Evolutionary conservation across 768 basidiomycete species (phyloP).

Genomic region (Heimioporus sp.): DNA sequence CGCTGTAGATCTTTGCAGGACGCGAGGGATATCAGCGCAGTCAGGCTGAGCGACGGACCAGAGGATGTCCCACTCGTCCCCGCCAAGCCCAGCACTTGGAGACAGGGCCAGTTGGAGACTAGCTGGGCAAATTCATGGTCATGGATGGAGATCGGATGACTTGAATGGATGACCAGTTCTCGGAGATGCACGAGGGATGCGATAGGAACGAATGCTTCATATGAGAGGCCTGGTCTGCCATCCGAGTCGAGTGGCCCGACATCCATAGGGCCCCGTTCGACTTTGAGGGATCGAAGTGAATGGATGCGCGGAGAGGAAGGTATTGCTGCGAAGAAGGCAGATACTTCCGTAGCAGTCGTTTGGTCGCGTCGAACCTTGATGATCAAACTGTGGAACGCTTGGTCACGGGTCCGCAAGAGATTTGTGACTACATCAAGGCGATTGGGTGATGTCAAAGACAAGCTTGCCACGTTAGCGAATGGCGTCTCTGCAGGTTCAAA

Average conservation of each 20-base stretch:
- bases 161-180: neutral
- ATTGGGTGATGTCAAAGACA: neutral
- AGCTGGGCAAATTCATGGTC: neutral
- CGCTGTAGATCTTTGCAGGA: too few species aligned
- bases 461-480: neutral
- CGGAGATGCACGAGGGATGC: constrained; percentile 2
- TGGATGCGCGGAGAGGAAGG: neutral
- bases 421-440: neutral
- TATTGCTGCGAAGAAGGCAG: neutral
- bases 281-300: constrained; percentile 1
- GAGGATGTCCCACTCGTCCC: too few species aligned
- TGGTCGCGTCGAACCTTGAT: neutral
- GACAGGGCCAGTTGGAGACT: neutral
- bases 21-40: too few species aligned
- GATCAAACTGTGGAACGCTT: neutral
- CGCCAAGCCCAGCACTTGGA: neutral
- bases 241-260: neutral
- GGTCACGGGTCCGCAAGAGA: neutral
- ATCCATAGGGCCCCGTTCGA: neutral
- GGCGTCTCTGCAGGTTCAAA: neutral
- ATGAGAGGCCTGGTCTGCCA: neutral
- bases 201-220: neutral
- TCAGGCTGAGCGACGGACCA: too few species aligned
- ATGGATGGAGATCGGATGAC: neutral
- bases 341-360: neutral